These are phyloP conservation scores for Russula dissimulans DNA, from an alignment of 768 basidiomycete species.

Conservation along the genomic window DNA sequence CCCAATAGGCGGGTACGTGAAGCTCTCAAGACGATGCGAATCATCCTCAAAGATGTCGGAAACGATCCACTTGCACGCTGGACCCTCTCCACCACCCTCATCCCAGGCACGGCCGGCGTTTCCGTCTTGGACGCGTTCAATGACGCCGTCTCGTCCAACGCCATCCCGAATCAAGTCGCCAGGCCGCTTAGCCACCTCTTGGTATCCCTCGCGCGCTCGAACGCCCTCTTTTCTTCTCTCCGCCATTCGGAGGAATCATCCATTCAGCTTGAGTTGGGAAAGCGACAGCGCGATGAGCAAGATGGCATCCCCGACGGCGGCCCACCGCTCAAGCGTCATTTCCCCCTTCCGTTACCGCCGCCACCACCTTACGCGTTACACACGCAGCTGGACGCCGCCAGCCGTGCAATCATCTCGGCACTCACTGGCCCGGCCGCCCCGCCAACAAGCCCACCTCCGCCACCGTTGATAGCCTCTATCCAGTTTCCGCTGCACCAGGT, in stretches of 20 bases:
- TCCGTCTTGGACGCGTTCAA: constrained; percentile 51
- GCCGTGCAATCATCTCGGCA: constrained; percentile 44
- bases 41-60: constrained; percentile 48
- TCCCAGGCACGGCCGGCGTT: constrained; percentile 40
- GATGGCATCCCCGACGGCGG: constrained; percentile 28
- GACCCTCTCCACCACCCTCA: constrained; percentile 40
- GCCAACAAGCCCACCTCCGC: constrained; percentile 34
- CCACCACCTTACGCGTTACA: constrained; percentile 35
- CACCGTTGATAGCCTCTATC: constrained; percentile 57
- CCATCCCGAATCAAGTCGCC: constrained; percentile 44
- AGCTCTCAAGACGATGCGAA: constrained; percentile 53
- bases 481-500: constrained; percentile 66
- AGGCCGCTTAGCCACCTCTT: constrained; percentile 50
- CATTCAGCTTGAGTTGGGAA: constrained; percentile 59
- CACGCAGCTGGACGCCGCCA: constrained; percentile 50
- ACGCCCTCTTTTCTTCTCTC: constrained; percentile 53
- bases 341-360: constrained; percentile 17
- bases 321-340: constrained; percentile 19
- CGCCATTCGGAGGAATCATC: constrained; percentile 55
- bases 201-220: constrained; percentile 58
- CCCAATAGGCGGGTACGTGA: constrained; percentile 41
- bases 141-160: constrained; percentile 37
- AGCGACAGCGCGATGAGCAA: constrained; percentile 57
- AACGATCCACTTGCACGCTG: constrained; percentile 48
- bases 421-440: constrained; percentile 24